Evolutionary conservation across 2,329 filamentous ascomycete species (phyloP), one percentile per base, ranked within the genome.

Genomic region (Parascedosporium putredinis): DNA sequence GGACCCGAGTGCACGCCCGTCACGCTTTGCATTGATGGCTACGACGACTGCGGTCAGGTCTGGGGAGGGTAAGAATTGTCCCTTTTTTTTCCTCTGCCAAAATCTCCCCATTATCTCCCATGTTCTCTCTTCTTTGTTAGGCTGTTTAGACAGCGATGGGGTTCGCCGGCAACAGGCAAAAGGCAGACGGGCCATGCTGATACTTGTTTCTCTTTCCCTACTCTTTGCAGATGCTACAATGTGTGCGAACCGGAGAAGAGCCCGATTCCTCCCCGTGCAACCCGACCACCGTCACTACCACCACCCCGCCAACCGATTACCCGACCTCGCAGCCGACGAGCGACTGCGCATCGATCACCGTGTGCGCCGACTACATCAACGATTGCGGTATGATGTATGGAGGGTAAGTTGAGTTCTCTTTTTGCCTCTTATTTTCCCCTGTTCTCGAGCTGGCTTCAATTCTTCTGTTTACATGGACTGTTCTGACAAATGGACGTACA

Each of bases 151-250:
- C n/a, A n/a, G n/a, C n/a, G n/a, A n/a, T n/a, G n/a, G n/a, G n/a
- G n/a, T n/a, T n/a, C n/a, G n/a, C n/a, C n/a, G n/a, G n/a, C n/a
- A n/a, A n/a, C n/a, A n/a, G n/a, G n/a, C n/a, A n/a, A n/a, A n/a
- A n/a, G n/a, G n/a, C n/a, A n/a, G n/a, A n/a, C n/a, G n/a, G n/a
- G n/a, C n/a, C n/a, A n/a, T n/a, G n/a, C n/a, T n/a, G 33, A 36
- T 45, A 20, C n/a, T 43, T 14, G 5, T 4, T 36, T 5, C 33
- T 36, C n/a, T 16, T 27, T 22, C 8, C 14, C 16, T 8, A 7
- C 27, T 2, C 12, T n/a, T 18, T 8, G 18, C 16, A 52, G 52
- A n/a, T 56, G 55, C 42, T 56, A 51, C 40, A 51, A 56, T 34
- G 34, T 40, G 20, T 56, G 55, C 40, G 45, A 47, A 20, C 45